Base-by-base conservation (phyloP, 139 green algal species). In the Closterium sp. region DNA sequence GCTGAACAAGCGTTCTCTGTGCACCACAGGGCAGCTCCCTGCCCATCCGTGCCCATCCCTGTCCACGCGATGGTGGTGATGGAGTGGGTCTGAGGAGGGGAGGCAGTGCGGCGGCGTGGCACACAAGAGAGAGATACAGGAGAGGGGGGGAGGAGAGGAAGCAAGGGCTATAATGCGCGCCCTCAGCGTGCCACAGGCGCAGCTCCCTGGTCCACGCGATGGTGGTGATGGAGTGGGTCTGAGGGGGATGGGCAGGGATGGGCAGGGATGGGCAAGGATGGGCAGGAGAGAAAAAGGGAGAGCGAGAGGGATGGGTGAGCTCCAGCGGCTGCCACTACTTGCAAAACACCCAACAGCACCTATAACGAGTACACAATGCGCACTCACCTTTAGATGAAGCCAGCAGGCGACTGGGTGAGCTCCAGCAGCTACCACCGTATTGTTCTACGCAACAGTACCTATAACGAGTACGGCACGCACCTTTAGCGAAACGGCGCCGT, bases 51-150 rank as follows among this genome's bases (percentile, higher is more conserved):
- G n/a, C n/a, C n/a, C n/a, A n/a, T n/a, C n/a, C n/a, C n/a, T 3
- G 87, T 90, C 87, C 87, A 90, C 33, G 10, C 87, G 30, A 90
- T 25, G 34, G 86, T 90, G 10, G 87, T 69, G 34, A 90, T 84
- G 87, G 87, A 10, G 33, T 85, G 87, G 19, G 87, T 85, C 34
- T 90, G 87, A 10, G 38, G 4, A 10, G 38, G 38, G 38, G 38
- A 10, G 4, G 3, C 9, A 10, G 38, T 23, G 19, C 9, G 4
- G 19, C 12, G 38, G 9, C 12, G 38, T 23, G 38, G 38, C 38
- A 66, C 16, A 23, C 81, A 31, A 33, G 7, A 33, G 81, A 33
- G 5, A 85, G 3, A 85, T 4, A 85, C 12, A 33, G 6, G 3
- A 8, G 7, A 33, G 8, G 83, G 30, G 25, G 0, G 9, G 55